Evolutionary conservation across 352 stramenopile genomes (phyloP), one percentile per base, ranked within the genome.

Genomic region (Globisporangium uncinulatum): DNA sequence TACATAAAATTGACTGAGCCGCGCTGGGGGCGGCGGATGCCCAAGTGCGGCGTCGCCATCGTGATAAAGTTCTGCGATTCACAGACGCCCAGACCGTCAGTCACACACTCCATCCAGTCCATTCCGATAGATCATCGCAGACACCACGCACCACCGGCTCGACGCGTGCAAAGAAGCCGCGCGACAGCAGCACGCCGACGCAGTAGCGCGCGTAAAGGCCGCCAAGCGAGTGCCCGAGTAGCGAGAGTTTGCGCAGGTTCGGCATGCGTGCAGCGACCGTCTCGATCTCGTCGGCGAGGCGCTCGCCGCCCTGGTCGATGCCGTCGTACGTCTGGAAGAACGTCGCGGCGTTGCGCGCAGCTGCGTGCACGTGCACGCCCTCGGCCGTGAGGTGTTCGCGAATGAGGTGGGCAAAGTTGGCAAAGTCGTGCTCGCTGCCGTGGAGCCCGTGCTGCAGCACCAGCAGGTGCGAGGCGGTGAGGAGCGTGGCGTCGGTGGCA

Each of bases 11-110:
- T 94, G 29, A 81, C 68, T 10, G 70, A 65, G 5, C 76, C 76
- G 14, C 76, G 74, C 51, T 73, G 70, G 31, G 83, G 76, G 19
- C 76, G 75, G 24, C 81, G 79, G 29, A 88, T 87, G 47, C 83
- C 83, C 51, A 94, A 61, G 44, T 94, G 81, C n/a, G 83, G 83
- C 34, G 79, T 79, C 43, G 83, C 83, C 37, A 93, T 62, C 39
- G 83, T 86, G 49, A 94, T 77, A 43, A 94, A 89, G 61, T 92
- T 94, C 83, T 93, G 61, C n/a, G n/a, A n/a, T n/a, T n/a, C n/a
- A n/a, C n/a, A n/a, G n/a, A n/a, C n/a, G n/a, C n/a, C 37, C 20
- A 51, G 13, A 54, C 15, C 48, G 10, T 47, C 56, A 39, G 39
- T 44, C 39, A n/a, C n/a, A n/a, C 32, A 52, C 31, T n/a, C 36